A percentile compares a stretch with the other conserved stretches of the same genome.
Conservation (phyloP, 495 filamentous ascomycete species). For the Penicillium argentinense region DNA sequence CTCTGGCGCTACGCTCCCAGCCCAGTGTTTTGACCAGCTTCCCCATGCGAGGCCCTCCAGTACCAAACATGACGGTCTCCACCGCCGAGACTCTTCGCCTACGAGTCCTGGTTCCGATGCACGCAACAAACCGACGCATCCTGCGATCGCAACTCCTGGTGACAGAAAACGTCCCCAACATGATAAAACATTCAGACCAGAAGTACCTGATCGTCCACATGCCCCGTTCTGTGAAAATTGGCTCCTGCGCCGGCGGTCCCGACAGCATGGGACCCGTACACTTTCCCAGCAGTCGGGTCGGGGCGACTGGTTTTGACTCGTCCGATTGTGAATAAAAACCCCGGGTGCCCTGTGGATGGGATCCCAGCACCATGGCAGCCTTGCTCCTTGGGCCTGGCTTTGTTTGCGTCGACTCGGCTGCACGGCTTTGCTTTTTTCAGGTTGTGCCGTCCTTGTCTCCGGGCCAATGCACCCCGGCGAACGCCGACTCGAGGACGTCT, state of each 20-base stretch:
- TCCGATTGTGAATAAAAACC: constrained; percentile 15
- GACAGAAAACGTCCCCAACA: too few species aligned
- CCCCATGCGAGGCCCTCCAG: constrained; percentile 1
- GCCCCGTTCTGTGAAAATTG: constrained; percentile 7
- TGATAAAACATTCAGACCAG: background rate
- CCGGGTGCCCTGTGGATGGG: constrained; percentile 15
- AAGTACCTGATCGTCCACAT: background rate
- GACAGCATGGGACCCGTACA: constrained; percentile 24
- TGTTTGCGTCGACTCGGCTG: constrained; percentile 3
- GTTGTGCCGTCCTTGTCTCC: too few species aligned
- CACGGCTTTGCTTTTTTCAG: too few species aligned
- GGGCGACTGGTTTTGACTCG: constrained; percentile 19
- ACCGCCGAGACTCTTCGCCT: background rate
- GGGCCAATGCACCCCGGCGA: too few species aligned
- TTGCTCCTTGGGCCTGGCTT: constrained; percentile 10
- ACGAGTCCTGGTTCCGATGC: background rate
- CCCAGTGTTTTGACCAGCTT: background rate
- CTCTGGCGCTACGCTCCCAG: background rate
- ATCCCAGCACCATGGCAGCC: constrained; percentile 21
- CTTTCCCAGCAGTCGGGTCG: constrained; percentile 28
- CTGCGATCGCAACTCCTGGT: too few species aligned
- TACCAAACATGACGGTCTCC: constrained; percentile 1
- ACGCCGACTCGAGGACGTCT: too few species aligned
- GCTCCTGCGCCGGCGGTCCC: constrained; percentile 24
- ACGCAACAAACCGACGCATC: too few species aligned